phyloP scores from a whole-genome alignment of 495 filamentous ascomycete genomes.

The Baudoinia panamericana region DNA sequence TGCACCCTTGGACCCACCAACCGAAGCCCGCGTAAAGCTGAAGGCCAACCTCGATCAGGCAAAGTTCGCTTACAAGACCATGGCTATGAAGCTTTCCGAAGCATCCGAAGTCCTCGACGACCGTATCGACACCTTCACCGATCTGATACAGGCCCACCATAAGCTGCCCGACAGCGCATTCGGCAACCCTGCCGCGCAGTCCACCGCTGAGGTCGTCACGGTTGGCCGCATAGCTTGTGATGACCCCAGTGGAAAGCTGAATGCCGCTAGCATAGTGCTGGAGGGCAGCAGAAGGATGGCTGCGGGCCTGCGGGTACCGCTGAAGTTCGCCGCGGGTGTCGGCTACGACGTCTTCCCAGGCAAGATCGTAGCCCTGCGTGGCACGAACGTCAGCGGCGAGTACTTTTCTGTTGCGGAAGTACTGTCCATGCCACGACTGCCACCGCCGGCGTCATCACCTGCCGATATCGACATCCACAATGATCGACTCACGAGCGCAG shows the following conservation, averaged over 20 bases:
- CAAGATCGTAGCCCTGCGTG: conserved; percentile 76
- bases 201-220: conserved; percentile 73
- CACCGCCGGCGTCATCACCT: conserved; percentile 50
- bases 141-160: conserved; percentile 58
- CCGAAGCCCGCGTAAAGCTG: conserved; percentile 66
- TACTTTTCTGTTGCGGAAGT: conserved; percentile 72
- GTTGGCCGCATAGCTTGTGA: conserved; percentile 87
- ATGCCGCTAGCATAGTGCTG: conserved; percentile 66
- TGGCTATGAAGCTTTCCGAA: conserved; percentile 90
- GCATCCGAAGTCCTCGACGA: conserved; percentile 87
- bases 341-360: conserved; percentile 85
- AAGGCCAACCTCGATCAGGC: conserved; percentile 72
- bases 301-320: conserved; percentile 62
- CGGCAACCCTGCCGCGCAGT: conserved; percentile 71
- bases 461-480: conserved; percentile 49
- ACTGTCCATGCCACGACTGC: conserved; percentile 57
- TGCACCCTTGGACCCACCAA: conserved; percentile 45
- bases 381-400: conserved; percentile 74
- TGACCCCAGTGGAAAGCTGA: conserved; percentile 67
- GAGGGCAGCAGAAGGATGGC: conserved; percentile 81
- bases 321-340: conserved; percentile 56
- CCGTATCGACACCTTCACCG: conserved; percentile 77
- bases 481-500: conserved; percentile 48
- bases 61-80: conserved; percentile 79
- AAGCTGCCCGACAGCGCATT: conserved; percentile 68